These are phyloP conservation scores for Tagetes patula DNA, from an alignment of 129 eudicot genomes.

Conservation along the genomic window DNA sequence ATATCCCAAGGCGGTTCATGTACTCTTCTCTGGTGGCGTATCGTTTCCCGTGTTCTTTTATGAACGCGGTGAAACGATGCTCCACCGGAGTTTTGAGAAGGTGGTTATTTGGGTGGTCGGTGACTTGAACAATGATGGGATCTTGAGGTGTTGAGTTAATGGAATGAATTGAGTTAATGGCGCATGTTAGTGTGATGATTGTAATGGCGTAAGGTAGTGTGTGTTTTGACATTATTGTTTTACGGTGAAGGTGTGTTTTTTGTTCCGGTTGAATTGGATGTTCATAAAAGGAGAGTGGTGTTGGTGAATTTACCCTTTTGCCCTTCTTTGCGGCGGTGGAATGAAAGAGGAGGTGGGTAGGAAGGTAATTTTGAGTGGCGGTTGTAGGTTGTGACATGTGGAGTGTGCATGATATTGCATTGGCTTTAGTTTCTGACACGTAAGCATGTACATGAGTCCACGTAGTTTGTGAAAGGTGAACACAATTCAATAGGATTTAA, in stretches of 20 bases:
- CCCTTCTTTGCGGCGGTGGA: conserved; percentile 3
- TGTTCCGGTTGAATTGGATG: neutral
- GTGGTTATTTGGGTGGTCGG: conserved; percentile 40
- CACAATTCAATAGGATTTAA: neutral
- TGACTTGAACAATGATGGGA: conserved; percentile 53
- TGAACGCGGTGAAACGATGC: conserved; percentile 50
- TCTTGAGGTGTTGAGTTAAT: conserved; percentile 23
- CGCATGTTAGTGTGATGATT: conserved; percentile 39
- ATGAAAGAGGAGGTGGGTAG: neutral
- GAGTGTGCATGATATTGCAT: conserved; percentile 4
- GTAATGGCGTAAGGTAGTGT: conserved; percentile 40
- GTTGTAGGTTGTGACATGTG: conserved; percentile 19
- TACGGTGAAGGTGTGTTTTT: neutral
- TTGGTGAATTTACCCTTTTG: neutral
- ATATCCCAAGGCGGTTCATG: conserved; percentile 73
- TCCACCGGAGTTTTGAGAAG: conserved; percentile 59
- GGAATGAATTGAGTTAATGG: conserved; percentile 7
- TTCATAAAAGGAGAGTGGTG: neutral
- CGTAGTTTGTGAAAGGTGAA: neutral
- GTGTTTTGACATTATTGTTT: conserved; percentile 26
- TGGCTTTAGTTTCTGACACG: conserved; percentile 29
- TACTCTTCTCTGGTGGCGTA: conserved; percentile 75
- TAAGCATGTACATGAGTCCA: neutral
- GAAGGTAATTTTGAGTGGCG: conserved; percentile 7
- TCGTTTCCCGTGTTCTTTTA: conserved; percentile 52